Conservation (phyloP, 78 protist genomes). For the Emiliania huxleyi region DNA sequence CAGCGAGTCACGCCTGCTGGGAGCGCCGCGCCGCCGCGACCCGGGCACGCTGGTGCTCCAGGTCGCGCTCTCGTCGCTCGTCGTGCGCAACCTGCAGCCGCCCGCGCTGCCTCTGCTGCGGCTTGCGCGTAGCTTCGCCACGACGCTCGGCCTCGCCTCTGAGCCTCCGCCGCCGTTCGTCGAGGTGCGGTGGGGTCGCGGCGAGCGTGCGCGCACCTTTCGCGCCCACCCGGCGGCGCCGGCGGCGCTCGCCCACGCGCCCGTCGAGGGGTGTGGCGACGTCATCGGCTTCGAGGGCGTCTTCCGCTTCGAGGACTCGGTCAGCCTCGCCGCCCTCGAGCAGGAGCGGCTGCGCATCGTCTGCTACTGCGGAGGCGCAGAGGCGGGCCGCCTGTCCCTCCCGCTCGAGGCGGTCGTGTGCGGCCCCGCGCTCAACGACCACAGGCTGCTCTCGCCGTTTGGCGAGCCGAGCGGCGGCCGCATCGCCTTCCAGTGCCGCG, state of each 20-base stretch:
- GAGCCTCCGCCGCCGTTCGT: background rate
- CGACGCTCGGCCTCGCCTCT: no score
- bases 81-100: no score
- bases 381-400: background rate
- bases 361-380: background rate
- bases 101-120: no score
- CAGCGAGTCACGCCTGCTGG: no score
- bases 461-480: background rate
- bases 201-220: background rate
- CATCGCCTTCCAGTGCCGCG: background rate
- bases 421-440: constrained; percentile 15
- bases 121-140: no score
- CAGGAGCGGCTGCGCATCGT: background rate
- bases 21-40: no score
- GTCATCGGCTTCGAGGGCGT: background rate
- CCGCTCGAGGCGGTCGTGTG: background rate
- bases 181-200: background rate
- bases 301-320: background rate
- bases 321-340: background rate
- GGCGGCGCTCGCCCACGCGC: background rate
- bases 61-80: no score
- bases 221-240: background rate
- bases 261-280: background rate
- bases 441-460: background rate
- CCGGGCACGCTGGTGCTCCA: no score